Percentiles rank a stretch among this genome's conserved stretches.
Conservation (phyloP, 108 stramenopile genomes). For the Ochromonas danica region DNA sequence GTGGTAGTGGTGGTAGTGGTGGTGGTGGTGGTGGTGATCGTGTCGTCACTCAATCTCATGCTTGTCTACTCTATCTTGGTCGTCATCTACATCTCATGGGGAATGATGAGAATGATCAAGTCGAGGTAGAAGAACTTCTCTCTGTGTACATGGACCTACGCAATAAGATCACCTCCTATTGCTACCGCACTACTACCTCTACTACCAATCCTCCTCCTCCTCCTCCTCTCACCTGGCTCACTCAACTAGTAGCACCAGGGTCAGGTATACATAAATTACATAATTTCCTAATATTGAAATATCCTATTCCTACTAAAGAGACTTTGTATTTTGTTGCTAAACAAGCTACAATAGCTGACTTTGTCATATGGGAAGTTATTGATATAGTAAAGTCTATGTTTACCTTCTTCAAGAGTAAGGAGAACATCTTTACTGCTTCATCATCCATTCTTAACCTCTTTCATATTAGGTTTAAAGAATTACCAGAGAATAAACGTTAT, state of each 20-base stretch:
- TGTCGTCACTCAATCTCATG: slow-evolving; percentile 21
- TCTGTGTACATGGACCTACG: slow-evolving; percentile 31
- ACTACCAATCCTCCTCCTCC: not conserved
- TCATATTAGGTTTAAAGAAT: not conserved
- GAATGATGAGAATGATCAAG: not conserved
- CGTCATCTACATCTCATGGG: slow-evolving; percentile 1
- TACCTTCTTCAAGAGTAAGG: not conserved
- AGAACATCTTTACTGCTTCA: not conserved
- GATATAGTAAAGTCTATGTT: not conserved
- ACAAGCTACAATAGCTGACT: slow-evolving; percentile 7
- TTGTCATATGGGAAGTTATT: slow-evolving; percentile 21
- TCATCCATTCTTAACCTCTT: not conserved
- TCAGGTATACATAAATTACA: too few relatives aligned
- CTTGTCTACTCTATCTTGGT: slow-evolving; percentile 16
- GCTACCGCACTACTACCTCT: not conserved
- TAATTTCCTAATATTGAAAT: too few relatives aligned
- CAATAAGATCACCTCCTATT: not conserved
- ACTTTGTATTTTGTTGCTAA: slow-evolving; percentile 22
- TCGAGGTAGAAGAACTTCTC: not conserved
- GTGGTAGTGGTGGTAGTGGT: too few relatives aligned
- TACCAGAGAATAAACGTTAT: not conserved
- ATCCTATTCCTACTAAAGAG: too few relatives aligned
- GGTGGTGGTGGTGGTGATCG: too few relatives aligned
- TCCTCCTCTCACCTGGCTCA: not conserved
- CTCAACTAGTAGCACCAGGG: not conserved